phyloP scores from a whole-genome alignment of 225 moss, liverwort and hornwort species.

The Marchantia polymorpha region DNA sequence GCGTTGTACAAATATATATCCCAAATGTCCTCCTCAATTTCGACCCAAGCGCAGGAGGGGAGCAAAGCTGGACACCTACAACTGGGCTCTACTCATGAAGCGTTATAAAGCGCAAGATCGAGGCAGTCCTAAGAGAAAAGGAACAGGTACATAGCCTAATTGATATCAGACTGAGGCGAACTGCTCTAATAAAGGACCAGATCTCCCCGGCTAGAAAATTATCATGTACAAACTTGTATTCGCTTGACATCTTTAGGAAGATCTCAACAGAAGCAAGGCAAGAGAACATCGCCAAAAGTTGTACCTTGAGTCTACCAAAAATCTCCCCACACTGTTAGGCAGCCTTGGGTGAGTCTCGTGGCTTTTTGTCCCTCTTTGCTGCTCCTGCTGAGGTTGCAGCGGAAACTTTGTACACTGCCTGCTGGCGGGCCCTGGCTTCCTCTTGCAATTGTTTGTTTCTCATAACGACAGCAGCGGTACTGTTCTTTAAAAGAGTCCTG shows the following conservation, averaged over 20 bases:
- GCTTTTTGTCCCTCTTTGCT: slow-evolving; percentile 26
- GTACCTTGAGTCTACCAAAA: background rate
- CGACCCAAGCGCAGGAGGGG: background rate
- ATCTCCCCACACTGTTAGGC: background rate
- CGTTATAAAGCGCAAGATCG: background rate
- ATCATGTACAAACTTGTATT: background rate
- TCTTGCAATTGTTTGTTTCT: slow-evolving; percentile 37
- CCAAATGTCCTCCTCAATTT: background rate
- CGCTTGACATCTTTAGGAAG: background rate
- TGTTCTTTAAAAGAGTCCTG: slow-evolving; percentile 31
- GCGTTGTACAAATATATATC: background rate
- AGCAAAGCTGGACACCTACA: background rate
- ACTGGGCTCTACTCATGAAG: background rate
- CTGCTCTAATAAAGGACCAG: background rate
- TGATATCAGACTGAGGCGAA: background rate
- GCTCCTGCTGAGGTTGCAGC: slow-evolving; percentile 2
- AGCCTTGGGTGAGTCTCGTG: slow-evolving; percentile 25
- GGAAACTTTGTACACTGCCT: slow-evolving; percentile 36
- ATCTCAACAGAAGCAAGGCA: background rate
- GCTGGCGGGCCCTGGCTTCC: slow-evolving; percentile 46
- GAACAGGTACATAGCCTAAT: background rate
- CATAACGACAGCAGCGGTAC: slow-evolving; percentile 28
- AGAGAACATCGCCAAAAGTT: background rate
- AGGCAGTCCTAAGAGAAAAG: background rate
- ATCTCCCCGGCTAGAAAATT: background rate